Evolutionary conservation across 768 basidiomycete genomes (phyloP), one percentile per base, ranked within the genome.

Genomic region (Xanthoconium stramineum): DNA sequence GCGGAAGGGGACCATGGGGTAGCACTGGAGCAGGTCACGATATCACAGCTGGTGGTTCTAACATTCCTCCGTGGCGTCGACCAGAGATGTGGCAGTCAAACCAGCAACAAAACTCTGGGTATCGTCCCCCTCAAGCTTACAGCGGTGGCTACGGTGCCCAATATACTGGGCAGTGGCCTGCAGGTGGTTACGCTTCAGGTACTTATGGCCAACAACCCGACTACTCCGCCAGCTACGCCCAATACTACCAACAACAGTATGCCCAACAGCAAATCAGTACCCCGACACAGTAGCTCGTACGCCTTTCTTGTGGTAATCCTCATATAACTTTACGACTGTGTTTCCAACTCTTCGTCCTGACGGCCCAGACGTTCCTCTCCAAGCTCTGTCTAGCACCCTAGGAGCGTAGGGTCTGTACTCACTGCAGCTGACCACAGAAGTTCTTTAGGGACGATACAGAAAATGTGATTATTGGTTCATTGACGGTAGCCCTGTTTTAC

Each of bases 201-300:
- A 64, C 60, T 39, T 79, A 78, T 57, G 69, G 75, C 55, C 77
- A 75, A 52, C 78, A 78, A 63, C 60, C 80, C 75, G 91, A 91
- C 70, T 91, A 91, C 69, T 78, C 84, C 28, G 73, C 77, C 69
- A 89, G 84, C 70, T 93, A 93, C 59, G 88, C 90, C 43, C 82
- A 89, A 58, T 94, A 93, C 72, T 94, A 94, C 73, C 90, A 92
- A 77, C 83, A 82, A 71, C 90, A 91, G 80, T 92, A 91, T 67
- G 79, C 85, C 60, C 89, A 91, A 72, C 86, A 88, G 74, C 85
- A 84, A 73, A 69, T 80, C 70, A 78, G 71, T 66, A 72, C 75
- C n/a, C 70, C 75, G 35, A 57, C 74, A 38, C 66, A 74, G 62
- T 76, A 69, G 58, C 20, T 52, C 46, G 29, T n/a, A 20, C 48